Base-by-base conservation (phyloP, 352 stramenopile species). In the Elongisporangium prolatum region DNA sequence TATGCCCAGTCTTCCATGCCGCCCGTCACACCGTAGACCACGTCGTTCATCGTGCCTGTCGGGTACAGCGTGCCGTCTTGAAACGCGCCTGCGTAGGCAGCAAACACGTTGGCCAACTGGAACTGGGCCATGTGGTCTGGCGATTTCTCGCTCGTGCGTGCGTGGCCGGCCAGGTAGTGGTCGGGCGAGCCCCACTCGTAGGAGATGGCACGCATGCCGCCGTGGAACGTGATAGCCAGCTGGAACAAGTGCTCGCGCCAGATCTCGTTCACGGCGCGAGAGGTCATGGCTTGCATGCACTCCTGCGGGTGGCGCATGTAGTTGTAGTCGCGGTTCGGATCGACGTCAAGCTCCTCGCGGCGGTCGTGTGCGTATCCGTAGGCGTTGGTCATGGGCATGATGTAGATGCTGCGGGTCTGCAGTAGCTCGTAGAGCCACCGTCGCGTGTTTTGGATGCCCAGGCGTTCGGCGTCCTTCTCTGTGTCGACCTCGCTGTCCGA, bases 1-100 rank as follows among this genome's bases (percentile, higher is more conserved):
- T 98, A 99, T 14, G 76, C 89, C 95, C 96, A 99, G 75, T 99
- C 97, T 72, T 99, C 97, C 95, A 99, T 99, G 11, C 96, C 97
- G 53, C 97, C 97, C 1, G 88, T 80, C 20, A 99, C 96, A 21
- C 89, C 91, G 67, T 99, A 99, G 0, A 99, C 93, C 34, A 98
- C 73, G 57, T 98, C 86, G 74, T 99, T 99, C 91, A 99, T 98
- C 1, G 89, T 90, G 34, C 81, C 86, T 1, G 77, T 84, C 9
- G 80, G 82, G 59, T 96, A 97, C 2, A 88, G 62, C n/a, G 70
- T 67, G n/a, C 72, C 69, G 53, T 91, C 82, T 11, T 60, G 55
- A 59, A 96, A 96, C 4, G 62, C 61, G 14, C 89, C 89, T 0
- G 80, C 90, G 68, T 84, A 95, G 20, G 71, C 73, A 13, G 80